These are phyloP conservation scores for Gamarada debralockiae DNA, from an alignment of 495 filamentous ascomycete genomes.

Conservation along the genomic window DNA sequence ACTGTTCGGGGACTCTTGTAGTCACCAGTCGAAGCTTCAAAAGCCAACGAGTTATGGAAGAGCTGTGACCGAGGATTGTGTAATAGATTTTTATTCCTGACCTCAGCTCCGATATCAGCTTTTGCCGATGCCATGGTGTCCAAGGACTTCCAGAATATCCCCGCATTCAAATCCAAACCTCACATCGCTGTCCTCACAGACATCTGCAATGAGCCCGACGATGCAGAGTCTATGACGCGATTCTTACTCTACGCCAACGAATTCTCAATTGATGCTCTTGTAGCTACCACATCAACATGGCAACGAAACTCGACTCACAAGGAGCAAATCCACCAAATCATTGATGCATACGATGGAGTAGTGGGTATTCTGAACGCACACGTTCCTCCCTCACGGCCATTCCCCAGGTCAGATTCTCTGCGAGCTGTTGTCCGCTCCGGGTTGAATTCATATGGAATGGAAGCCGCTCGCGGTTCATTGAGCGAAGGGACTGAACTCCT, in stretches of 20 bases:
- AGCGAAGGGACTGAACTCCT: conserved; percentile 39
- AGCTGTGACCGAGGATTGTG: too few species aligned
- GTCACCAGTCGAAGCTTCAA: too few species aligned
- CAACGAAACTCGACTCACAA: conserved; percentile 30
- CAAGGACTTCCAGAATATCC: too few species aligned
- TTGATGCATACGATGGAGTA: conserved; percentile 37
- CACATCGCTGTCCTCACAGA: conserved; percentile 42
- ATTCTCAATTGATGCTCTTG: conserved; percentile 37
- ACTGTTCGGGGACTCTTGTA: too few species aligned
- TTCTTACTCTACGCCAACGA: conserved; percentile 41
- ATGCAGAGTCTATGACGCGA: conserved; percentile 37
- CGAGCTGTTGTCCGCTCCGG: conserved; percentile 29
- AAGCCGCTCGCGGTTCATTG: conserved; percentile 28
- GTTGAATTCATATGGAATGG: conserved; percentile 31
- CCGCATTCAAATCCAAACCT: conserved; percentile 18
- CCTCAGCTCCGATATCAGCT: too few species aligned
- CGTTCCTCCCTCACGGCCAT: conserved; percentile 30
- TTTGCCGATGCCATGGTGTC: too few species aligned
- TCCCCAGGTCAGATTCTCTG: conserved; percentile 31
- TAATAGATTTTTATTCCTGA: too few species aligned
- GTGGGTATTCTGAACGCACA: conserved; percentile 40
- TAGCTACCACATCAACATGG: conserved; percentile 40
- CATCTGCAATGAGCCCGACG: conserved; percentile 43
- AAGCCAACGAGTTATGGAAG: too few species aligned
- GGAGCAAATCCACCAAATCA: conserved; percentile 36